phyloP scores from a whole-genome alignment of 352 stramenopile species.

The Globisporangium megalacanthum region DNA sequence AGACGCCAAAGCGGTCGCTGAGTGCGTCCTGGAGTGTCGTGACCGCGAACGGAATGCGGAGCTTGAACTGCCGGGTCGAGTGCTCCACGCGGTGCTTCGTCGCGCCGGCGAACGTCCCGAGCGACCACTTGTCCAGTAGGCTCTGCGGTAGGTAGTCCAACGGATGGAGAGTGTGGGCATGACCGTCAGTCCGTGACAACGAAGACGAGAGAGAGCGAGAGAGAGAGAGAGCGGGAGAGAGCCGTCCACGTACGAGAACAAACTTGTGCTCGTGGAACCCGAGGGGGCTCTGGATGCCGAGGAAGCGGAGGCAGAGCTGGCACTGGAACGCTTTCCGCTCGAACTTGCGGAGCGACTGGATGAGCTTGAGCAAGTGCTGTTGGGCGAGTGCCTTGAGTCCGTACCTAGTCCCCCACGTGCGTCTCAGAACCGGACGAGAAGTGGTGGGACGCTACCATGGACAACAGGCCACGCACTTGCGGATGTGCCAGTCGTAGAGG shows the following conservation, averaged over 20 bases:
- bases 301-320: conserved; percentile 61
- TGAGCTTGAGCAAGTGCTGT: conserved; percentile 71
- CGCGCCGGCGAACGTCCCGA: conserved; percentile 42
- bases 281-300: conserved; percentile 56
- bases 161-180: too few relatives aligned
- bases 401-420: conserved; percentile 21
- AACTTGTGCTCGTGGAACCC: conserved; percentile 77
- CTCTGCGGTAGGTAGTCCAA: conserved; percentile 12
- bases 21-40: conserved; percentile 51
- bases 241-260: conserved; percentile 31
- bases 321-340: conserved; percentile 63
- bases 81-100: conserved; percentile 53
- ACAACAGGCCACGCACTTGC: conserved; percentile 35
- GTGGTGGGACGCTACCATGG: too few relatives aligned
- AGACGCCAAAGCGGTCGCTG: conserved; percentile 55
- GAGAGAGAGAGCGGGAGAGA: neutral
- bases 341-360: conserved; percentile 72
- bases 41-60: conserved; percentile 45
- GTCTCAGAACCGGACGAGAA: neutral
- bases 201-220: neutral
- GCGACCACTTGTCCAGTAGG: conserved; percentile 58
- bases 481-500: conserved; percentile 81
- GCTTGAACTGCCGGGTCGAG: conserved; percentile 51
- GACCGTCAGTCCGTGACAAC: too few relatives aligned
- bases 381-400: conserved; percentile 68